Percentiles rank a stretch among this genome's conserved stretches.
Evolutionary conservation across 768 basidiomycete genomes (phyloP).

Genomic region (Amanita fuliginea): DNA sequence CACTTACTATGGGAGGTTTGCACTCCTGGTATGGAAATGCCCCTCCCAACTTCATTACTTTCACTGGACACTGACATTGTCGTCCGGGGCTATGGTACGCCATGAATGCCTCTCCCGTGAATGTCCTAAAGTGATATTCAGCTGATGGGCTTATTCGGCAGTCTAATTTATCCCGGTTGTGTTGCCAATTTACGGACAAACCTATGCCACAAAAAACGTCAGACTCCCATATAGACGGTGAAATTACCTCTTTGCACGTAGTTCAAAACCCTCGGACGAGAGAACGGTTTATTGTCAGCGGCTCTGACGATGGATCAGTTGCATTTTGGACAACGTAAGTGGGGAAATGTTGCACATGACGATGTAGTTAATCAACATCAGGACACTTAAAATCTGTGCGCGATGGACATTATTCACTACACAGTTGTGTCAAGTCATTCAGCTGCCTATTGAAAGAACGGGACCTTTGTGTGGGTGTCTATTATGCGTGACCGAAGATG

Average conservation of each 20-base stretch:
- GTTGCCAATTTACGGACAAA: constrained; percentile 13
- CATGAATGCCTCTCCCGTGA: not conserved
- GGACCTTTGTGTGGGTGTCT: constrained; percentile 57
- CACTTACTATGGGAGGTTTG: not conserved
- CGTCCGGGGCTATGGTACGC: constrained; percentile 55
- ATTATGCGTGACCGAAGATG: constrained; percentile 65
- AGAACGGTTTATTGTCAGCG: constrained; percentile 59
- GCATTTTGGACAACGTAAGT: constrained; percentile 64
- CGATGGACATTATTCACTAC: constrained; percentile 67
- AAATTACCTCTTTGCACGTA: constrained; percentile 39
- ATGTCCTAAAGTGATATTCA: constrained; percentile 12
- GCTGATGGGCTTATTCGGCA: constrained; percentile 44
- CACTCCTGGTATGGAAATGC: constrained; percentile 11
- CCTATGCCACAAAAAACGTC: constrained; percentile 27
- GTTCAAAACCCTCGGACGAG: constrained; percentile 48
- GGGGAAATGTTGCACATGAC: constrained; percentile 11
- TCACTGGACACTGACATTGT: constrained; percentile 49
- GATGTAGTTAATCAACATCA: constrained; percentile 15
- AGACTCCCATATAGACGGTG: constrained; percentile 33
- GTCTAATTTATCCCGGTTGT: constrained; percentile 31
- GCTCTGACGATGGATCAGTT: constrained; percentile 70
- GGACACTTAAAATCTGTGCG: constrained; percentile 54
- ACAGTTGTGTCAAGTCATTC: constrained; percentile 48
- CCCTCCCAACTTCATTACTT: constrained; percentile 25
- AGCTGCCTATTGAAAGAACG: constrained; percentile 37